Base-by-base conservation (phyloP, 371 early-diverging fungal genomes). In the Mucor indicus region DNA sequence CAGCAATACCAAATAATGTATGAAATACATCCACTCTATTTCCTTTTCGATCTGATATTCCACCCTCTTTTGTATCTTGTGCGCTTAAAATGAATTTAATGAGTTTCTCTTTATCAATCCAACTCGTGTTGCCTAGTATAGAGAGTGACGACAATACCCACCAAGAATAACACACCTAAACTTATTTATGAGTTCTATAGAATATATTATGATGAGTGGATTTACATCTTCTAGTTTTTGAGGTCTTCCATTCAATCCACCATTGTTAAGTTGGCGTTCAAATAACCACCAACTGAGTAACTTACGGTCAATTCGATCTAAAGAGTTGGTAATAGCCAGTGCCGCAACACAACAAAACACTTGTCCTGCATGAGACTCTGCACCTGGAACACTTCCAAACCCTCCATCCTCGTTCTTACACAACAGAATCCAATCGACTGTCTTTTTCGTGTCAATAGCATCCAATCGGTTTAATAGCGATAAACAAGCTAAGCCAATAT, bases 351-450 rank as follows among this genome's bases (percentile, higher is more conserved):
- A 94, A 44, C 96, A 96, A 64, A 96, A 99, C 0, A 95, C 77
- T 52, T 94, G 94, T 1, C 90, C 99, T 1, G 95, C 81, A 67
- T 99, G 99, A 1, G 92, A 92, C 69, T 99, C 99, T 29, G 92
- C 89, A 3, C 95, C 96, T 0, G 95, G 95, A 9, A 78, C 67
- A 32, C 78, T 89, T 4, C 99, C 99, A 65, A 94, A 96, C 2
- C 98, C 99, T 30, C 99, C 99, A 76, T 99, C 99, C 60, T 87
- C 89, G 69, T 99, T 99, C 53, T 84, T 86, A 62, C 98, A 96
- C 20, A 61, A 39, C 6, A 81, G 58, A 6, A 98, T 73, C 67
- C 87, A 98, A 27, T 81, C 80, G 4, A 92, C 81, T 3, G 92
- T 84, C 36, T 78, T 84, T 20, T 78, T 69, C 5, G 86, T 44